Conservation (phyloP, 2,329 filamentous ascomycete genomes). For the Colletotrichum viniferum region DNA sequence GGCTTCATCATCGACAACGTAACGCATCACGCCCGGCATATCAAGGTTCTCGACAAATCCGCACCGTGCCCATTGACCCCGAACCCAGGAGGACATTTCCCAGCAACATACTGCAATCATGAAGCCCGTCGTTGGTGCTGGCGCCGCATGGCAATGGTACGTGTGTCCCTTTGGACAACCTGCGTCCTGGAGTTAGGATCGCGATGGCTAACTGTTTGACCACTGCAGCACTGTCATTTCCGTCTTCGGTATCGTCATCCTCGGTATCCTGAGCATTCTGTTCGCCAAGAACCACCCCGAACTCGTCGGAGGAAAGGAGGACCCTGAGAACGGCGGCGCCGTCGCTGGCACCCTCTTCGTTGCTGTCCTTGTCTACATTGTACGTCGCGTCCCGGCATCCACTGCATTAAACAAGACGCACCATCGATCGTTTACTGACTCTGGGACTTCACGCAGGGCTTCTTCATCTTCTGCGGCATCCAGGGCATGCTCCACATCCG, state of each 20-base stretch:
- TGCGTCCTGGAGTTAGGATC: neutral
- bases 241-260: slow-evolving; percentile 67
- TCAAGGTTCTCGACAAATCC: slow-evolving; percentile 3
- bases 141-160: slow-evolving; percentile 96
- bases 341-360: slow-evolving; percentile 87
- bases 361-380: slow-evolving; percentile 86
- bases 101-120: slow-evolving; percentile 58
- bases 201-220: neutral
- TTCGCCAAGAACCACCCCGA: slow-evolving; percentile 83
- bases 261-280: slow-evolving; percentile 69
- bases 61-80: slow-evolving; percentile 4
- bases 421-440: neutral
- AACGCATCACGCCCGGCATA: neutral
- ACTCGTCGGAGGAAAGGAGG: slow-evolving; percentile 76
- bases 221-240: slow-evolving; percentile 72
- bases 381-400: slow-evolving; percentile 53
- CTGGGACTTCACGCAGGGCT: slow-evolving; percentile 60
- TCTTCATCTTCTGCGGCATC: slow-evolving; percentile 89
- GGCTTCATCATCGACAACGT: slow-evolving; percentile 6
- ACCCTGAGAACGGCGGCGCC: slow-evolving; percentile 73
- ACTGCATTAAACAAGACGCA: neutral
- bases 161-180: slow-evolving; percentile 31
- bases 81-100: neutral
- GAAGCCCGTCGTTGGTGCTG: slow-evolving; percentile 92
- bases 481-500: slow-evolving; percentile 87